Conservation (phyloP, 257 asterid genomes). For the Fraxinus cuspidata region DNA sequence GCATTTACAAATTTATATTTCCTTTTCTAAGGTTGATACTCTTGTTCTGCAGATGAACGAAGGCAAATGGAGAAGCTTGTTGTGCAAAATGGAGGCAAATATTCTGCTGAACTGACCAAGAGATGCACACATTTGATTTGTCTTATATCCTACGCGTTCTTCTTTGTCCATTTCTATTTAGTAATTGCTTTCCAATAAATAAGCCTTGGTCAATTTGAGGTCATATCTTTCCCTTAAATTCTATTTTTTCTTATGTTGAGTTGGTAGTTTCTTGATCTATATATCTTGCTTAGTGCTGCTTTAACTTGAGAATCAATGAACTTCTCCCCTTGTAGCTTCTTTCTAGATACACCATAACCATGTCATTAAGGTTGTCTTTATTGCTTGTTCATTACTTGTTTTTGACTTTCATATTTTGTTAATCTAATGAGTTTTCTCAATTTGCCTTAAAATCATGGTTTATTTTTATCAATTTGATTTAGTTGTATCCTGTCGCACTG, state of each 20-base stretch:
- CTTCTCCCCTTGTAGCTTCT: conserved; percentile 8
- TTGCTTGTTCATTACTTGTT: conserved; percentile 19
- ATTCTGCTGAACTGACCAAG: conserved; percentile 84
- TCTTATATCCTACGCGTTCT: conserved; percentile 68
- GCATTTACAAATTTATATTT: conserved; percentile 16
- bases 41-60: conserved; percentile 60
- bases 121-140: conserved; percentile 91
- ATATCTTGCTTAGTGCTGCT: not conserved
- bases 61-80: conserved; percentile 75
- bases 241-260: not conserved
- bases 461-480: conserved; percentile 14
- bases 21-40: conserved; percentile 19
- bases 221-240: conserved; percentile 5
- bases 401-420: conserved; percentile 16
- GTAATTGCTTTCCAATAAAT: conserved; percentile 21
- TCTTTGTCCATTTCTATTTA: conserved; percentile 18
- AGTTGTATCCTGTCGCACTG: conserved; percentile 8
- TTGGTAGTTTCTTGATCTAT: not conserved
- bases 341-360: conserved; percentile 5
- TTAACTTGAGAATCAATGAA: not conserved
- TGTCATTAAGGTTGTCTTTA: conserved; percentile 9
- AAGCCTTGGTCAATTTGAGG: conserved; percentile 5
- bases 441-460: conserved; percentile 20
- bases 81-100: conserved; percentile 81
- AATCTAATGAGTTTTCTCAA: conserved; percentile 13